Base-by-base conservation (phyloP, 768 basidiomycete genomes). In the Agaricus blazei region DNA sequence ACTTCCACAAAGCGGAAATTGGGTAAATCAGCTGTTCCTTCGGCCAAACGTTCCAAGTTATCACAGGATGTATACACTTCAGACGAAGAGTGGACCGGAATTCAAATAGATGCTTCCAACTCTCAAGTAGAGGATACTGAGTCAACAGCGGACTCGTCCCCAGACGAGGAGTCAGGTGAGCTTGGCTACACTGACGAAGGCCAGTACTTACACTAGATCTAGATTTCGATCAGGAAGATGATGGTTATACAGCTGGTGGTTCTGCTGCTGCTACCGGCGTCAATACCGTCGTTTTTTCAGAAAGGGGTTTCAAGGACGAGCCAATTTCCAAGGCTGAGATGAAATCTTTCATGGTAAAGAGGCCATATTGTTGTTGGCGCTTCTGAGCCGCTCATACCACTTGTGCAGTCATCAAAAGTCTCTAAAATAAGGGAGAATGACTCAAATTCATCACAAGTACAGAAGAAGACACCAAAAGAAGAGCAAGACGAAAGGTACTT, bases 401-500 rank as follows among this genome's bases (percentile, higher is more conserved):
- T n/a, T 45, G n/a, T 24, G 3, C 57, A 91, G 90, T 93, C 90
- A 3, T 90, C 91, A 24, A 92, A 87, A 70, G 79, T 90, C 24
- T 76, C 80, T 19, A 85, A 83, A 62, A 57, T 91, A 28, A 76
- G 75, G 26, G 64, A 73, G 54, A 72, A 76, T 31, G 51, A 61
- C 0, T 53, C 63, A 11, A 59, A 58, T 31, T 27, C 60, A 8
- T 54, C 52, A 48, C 57, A 56, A 41, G 64, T 66, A 49, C 69
- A 66, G 52, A 62, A 67, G 11, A 57, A 67, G 15, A 71, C 68
- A 37, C 78, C 81, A 1, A 72, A 72, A n/a, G 83, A 80, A 44
- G 79, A 83, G 14, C 85, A 87, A 40, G 80, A 84, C 19, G 86
- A 87, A 59, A 68, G 70, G 85, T 85, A 64, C 36, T 69, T 49